phyloP scores from a whole-genome alignment of 768 basidiomycete genomes.

The Lentinula guzmanii region DNA sequence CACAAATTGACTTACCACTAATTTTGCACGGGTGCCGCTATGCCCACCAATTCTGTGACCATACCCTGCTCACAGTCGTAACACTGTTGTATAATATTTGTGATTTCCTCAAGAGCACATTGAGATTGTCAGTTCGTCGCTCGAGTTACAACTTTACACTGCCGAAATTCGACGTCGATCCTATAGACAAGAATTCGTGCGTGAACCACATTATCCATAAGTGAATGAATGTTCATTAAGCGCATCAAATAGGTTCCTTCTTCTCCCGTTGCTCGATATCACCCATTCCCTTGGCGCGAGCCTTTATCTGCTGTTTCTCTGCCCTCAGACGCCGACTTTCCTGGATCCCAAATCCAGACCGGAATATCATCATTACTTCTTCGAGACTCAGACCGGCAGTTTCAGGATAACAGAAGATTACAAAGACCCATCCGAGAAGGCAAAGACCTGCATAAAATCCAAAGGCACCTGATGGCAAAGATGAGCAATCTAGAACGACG shows the following conservation, averaged over 20 bases:
- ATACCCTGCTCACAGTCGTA: too few species aligned
- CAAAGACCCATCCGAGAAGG: constrained; percentile 64
- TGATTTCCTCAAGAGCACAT: too few species aligned
- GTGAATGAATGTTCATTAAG: too few species aligned
- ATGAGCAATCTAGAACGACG: neutral
- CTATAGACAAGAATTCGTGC: too few species aligned
- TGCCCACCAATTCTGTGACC: too few species aligned
- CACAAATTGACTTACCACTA: too few species aligned
- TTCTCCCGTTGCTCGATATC: neutral
- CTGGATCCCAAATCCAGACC: constrained; percentile 55
- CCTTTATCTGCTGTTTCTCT: constrained; percentile 37
- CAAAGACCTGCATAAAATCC: constrained; percentile 75
- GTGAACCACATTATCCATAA: too few species aligned
- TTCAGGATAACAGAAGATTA: constrained; percentile 69
- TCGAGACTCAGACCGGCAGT: constrained; percentile 70
- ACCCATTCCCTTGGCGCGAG: constrained; percentile 17
- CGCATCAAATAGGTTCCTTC: neutral
- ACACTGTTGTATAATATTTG: too few species aligned
- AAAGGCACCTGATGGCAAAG: constrained; percentile 42
- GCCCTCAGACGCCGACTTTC: constrained; percentile 46
- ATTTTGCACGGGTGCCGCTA: too few species aligned
- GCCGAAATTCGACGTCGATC: too few species aligned
- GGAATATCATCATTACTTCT: constrained; percentile 59
- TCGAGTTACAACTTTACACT: too few species aligned
- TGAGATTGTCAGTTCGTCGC: too few species aligned